These are phyloP conservation scores for Camelina neglecta DNA, from an alignment of 345 rosid species.

Conservation along the genomic window DNA sequence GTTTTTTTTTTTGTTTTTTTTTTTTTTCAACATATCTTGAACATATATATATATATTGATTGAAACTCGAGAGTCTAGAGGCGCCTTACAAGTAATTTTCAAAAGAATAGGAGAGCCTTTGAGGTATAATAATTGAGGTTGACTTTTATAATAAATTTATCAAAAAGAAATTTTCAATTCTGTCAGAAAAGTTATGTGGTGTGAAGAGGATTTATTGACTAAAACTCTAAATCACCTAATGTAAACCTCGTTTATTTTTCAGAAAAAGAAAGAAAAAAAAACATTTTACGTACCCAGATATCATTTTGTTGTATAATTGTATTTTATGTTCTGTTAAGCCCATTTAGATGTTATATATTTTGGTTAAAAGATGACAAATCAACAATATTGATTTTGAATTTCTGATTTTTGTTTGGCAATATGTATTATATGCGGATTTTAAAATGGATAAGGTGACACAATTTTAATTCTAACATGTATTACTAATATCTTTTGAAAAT, in stretches of 20 bases:
- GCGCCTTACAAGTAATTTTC: neutral
- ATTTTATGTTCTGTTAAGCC: too few relatives aligned
- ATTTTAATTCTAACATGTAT: neutral
- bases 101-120: neutral
- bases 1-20: neutral
- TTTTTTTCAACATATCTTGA: slow-evolving; percentile 4
- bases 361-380: neutral
- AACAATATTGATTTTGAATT: too few relatives aligned
- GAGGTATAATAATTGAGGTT: neutral
- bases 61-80: neutral
- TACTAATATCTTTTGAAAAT: neutral
- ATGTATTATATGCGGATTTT: neutral
- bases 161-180: neutral
- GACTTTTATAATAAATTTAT: neutral
- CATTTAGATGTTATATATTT: too few relatives aligned
- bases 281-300: too few relatives aligned
- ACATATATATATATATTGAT: neutral
- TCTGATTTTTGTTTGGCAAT: too few relatives aligned
- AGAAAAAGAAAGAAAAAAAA: too few relatives aligned
- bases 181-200: neutral
- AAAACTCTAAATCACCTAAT: too few relatives aligned
- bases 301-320: neutral
- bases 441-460: neutral
- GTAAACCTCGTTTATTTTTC: neutral
- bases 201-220: neutral